Conservation (phyloP, 2,329 filamentous ascomycete species). For the Calonectria pauciramosa region DNA sequence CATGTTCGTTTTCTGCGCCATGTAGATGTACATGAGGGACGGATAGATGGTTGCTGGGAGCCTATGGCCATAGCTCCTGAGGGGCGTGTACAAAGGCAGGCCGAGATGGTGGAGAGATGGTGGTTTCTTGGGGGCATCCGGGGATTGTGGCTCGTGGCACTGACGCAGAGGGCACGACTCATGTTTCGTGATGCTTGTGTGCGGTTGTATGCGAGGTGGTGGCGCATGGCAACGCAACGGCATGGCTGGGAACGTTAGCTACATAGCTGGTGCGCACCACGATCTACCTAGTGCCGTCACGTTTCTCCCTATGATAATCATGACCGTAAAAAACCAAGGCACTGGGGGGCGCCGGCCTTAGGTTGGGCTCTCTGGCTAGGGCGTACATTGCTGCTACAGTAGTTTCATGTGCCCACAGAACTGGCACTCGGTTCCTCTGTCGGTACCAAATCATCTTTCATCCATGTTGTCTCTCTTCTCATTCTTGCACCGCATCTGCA, state of each 20-base stretch:
- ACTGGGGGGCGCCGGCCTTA: not conserved
- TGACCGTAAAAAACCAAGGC: not conserved
- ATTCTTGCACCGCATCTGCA: not conserved
- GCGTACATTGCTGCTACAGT: not conserved
- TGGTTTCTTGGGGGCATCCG: not conserved
- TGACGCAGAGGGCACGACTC: conserved; percentile 7
- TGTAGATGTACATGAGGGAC: not conserved
- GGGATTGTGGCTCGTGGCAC: conserved; percentile 9
- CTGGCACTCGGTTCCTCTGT: not conserved
- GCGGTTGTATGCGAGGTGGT: conserved; percentile 24
- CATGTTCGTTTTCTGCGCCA: not conserved
- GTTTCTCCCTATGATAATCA: not conserved
- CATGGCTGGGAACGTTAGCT: conserved; percentile 3
- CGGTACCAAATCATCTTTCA: conserved; percentile 13
- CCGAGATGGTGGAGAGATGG: not conserved
- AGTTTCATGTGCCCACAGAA: not conserved
- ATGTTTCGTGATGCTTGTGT: conserved; percentile 8
- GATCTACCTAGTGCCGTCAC: not conserved
- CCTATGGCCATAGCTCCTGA: not conserved
- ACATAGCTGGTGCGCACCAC: conserved; percentile 1
- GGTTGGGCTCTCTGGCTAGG: not conserved
- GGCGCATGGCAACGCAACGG: conserved; percentile 16
- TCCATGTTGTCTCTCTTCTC: conserved; percentile 10
- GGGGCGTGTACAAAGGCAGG: not conserved
- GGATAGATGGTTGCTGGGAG: not conserved